Evolutionary conservation across 305 asterid genomes (phyloP).

Genomic region (Fraxinus baroniana): DNA sequence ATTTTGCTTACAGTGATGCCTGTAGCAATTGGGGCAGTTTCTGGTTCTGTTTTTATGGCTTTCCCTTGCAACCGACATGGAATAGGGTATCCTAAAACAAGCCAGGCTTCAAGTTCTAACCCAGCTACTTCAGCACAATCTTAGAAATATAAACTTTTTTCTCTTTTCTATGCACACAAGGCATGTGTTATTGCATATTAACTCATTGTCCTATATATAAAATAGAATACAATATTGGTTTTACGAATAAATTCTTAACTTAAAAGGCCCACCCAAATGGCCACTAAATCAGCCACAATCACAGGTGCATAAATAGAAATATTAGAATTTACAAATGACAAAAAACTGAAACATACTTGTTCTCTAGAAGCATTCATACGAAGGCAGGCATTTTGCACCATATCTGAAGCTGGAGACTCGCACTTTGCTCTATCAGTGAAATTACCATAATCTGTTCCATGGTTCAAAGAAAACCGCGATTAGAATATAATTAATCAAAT

Average conservation of each 20-base stretch:
- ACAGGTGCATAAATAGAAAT: not conserved
- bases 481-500: not conserved
- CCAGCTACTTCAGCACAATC: conserved; percentile 6
- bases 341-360: not conserved
- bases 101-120: conserved; percentile 15
- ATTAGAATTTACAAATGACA: not conserved
- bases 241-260: not conserved
- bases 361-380: not conserved
- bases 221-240: not conserved
- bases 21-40: conserved; percentile 46
- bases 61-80: conserved; percentile 66
- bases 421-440: not conserved
- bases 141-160: not conserved
- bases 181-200: not conserved
- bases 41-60: conserved; percentile 38
- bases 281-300: not conserved
- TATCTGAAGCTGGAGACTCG: conserved; percentile 4
- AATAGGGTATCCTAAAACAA: conserved; percentile 48
- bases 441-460: not conserved
- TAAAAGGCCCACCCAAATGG: not conserved
- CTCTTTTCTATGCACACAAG: not conserved
- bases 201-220: not conserved
- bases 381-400: not conserved
- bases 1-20: conserved; percentile 55
- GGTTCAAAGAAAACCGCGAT: not conserved